These are phyloP conservation scores for Suillus sp. DNA, from an alignment of 768 basidiomycete genomes.

Conservation along the genomic window DNA sequence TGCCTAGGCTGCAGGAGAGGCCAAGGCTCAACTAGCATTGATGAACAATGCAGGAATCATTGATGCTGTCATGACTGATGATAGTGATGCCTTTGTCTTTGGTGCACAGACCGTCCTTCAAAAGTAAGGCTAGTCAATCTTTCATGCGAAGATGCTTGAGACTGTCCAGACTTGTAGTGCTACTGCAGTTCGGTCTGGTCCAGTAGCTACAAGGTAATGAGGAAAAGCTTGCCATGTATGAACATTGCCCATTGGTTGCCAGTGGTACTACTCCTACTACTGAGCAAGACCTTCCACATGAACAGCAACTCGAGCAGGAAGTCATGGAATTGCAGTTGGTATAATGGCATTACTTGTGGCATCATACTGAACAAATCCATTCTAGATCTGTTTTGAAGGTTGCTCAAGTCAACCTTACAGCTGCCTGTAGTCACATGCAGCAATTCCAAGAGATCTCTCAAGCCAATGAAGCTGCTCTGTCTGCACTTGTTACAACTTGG, in stretches of 20 bases:
- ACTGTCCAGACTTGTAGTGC: too few species aligned
- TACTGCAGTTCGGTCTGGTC: too few species aligned
- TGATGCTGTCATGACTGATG: slow-evolving; percentile 2
- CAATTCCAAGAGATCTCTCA: slow-evolving; percentile 88
- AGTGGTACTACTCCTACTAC: slow-evolving; percentile 34
- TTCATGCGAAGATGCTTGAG: too few species aligned
- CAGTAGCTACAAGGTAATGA: slow-evolving; percentile 75
- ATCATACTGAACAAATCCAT: slow-evolving; percentile 3
- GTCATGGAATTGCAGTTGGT: slow-evolving; percentile 81
- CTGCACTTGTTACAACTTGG: too few species aligned
- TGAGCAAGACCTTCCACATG: slow-evolving; percentile 56
- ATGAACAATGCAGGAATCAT: slow-evolving; percentile 5
- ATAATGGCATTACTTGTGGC: background rate
- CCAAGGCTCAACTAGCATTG: slow-evolving; percentile 6
- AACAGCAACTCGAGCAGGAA: slow-evolving; percentile 81
- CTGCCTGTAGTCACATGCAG: slow-evolving; percentile 70
- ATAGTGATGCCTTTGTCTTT: slow-evolving; percentile 9
- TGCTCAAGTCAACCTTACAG: slow-evolving; percentile 72
- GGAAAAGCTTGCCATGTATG: slow-evolving; percentile 87
- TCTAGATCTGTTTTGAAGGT: slow-evolving; percentile 73
- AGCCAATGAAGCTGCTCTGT: slow-evolving; percentile 77
- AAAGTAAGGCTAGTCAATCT: too few species aligned
- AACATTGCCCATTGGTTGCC: slow-evolving; percentile 53
- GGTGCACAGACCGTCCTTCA: slow-evolving; percentile 4
- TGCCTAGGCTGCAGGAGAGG: slow-evolving; percentile 13